Base-by-base conservation (phyloP, 495 filamentous ascomycete genomes). In the Tuber microsphaerosporum region DNA sequence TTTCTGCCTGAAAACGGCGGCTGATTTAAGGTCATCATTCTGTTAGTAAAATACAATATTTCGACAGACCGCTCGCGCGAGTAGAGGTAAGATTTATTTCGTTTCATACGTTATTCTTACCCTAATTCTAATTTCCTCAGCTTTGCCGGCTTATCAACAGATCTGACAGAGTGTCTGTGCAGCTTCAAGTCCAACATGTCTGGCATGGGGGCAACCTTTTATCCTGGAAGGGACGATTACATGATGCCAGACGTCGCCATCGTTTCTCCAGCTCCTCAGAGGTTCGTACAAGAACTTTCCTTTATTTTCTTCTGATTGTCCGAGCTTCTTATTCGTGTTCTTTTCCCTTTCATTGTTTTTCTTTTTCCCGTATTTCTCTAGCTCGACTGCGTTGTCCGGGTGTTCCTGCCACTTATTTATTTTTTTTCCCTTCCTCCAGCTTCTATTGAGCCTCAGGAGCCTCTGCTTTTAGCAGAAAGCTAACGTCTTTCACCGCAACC, bases 191-290 rank as follows among this genome's bases (percentile, higher is more conserved):
- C 26, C 17, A 73, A 56, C 69, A 80, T 80, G 71, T 76, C 77
- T 20, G 68, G 78, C 68, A 80, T 94, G 80, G 91, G 91, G 82
- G 93, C 94, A 75, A 97, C 94, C 70, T 97, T 97, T 86, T 91
- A 92, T 84, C 94, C 95, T 79, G 93, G 94, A 82, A 92, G 91
- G 56, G 86, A 89, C 76, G 94, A 97, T 87, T 93, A 97, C 85
- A 97, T 93, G 69, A 83, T 84, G 65, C 79, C 83, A 34, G 81
- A 90, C 83, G 89, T 90, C 79, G 90, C 92, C 82, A 86, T 93
- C 80, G 87, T 93, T 72, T 92, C 92, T 78, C 94, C 94, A 75
- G 87, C 92, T 79, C 94, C 94, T 79, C 93, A 98, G 88, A 90
- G 94, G 94, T 97, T 84, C 82, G 91, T 86, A 46, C 65, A 69